Evolutionary conservation across 208 protist genomes (phyloP).

Genomic region (Leishmania turanica): DNA sequence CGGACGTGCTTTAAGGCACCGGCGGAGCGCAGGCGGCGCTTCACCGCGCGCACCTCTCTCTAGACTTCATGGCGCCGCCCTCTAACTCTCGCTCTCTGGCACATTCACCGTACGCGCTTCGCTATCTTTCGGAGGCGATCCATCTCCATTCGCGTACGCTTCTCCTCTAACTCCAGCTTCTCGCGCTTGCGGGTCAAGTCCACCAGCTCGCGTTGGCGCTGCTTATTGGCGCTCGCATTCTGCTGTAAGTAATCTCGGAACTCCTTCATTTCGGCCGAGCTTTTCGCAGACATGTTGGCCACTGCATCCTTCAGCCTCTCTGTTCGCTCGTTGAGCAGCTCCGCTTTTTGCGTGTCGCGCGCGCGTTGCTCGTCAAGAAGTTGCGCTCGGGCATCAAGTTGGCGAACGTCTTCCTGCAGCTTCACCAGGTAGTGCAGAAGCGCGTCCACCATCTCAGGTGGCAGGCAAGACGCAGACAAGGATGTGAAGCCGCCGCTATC

Average conservation of each 20-base stretch:
- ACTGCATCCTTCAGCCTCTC: slow-evolving; percentile 41
- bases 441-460: slow-evolving; percentile 40
- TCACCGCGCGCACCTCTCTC: neutral
- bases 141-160: slow-evolving; percentile 61
- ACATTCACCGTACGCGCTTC: slow-evolving; percentile 49
- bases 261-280: slow-evolving; percentile 47
- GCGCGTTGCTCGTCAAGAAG: slow-evolving; percentile 24
- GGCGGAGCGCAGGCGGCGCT: neutral
- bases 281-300: slow-evolving; percentile 53
- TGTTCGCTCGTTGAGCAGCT: slow-evolving; percentile 41
- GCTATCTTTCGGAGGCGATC: slow-evolving; percentile 72
- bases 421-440: slow-evolving; percentile 34
- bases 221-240: slow-evolving; percentile 35
- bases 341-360: slow-evolving; percentile 21
- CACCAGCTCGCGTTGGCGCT: slow-evolving; percentile 55
- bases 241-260: slow-evolving; percentile 49
- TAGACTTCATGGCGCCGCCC: too few relatives aligned
- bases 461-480: slow-evolving; percentile 14
- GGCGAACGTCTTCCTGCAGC: slow-evolving; percentile 34
- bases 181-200: slow-evolving; percentile 71
- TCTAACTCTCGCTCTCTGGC: neutral
- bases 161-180: slow-evolving; percentile 62
- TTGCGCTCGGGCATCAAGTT: slow-evolving; percentile 7
- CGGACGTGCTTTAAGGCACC: neutral
- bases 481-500: neutral